Evolutionary conservation across 2,329 filamentous ascomycete genomes (phyloP), one percentile per base, ranked within the genome.

Genomic region (Sphaerulina musiva): DNA sequence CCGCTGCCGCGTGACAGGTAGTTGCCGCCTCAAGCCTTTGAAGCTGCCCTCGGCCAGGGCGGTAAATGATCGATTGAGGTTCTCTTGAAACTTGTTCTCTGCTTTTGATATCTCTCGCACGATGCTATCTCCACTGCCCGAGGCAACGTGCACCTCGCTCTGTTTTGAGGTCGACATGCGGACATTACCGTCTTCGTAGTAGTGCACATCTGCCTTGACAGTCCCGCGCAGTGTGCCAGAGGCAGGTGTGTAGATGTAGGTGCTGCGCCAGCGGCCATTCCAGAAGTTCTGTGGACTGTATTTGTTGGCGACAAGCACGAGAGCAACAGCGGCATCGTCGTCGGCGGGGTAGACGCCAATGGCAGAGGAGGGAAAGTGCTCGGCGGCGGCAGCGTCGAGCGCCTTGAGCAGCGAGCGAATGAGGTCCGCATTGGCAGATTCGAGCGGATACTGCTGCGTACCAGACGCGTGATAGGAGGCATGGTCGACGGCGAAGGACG

Each of bases 161-260:
- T 86, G 77, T 75, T 96, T 96, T 67, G 82, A 85, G n/a, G 93
- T 96, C 59, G 92, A 79, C 56, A 98, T 80, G 2, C 93, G 86
- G 54, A 98, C 93, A 69, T 98, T 98, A 59, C 93, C 93, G 69
- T 98, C 95, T 75, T 98, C 93, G 76, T 98, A 98, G 79, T 98
- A 98, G 78, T 98, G 93, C 48, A 98, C 92, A 64, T 97, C 91
- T 51, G 96, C 88, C 71, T 92, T 89, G 72, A 97, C 84, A 55
- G 79, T 83, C 64, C 93, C 93, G 38, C 84, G 83, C 42, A 97
- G 76, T 46, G 77, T 77, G 60, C 78, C 78, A 1, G 81, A 80
- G n/a, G 83, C 76, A 0, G 90, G 84, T 59, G 85, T 80, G 72
- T 87, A 86, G 65, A 86, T 80, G 76, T 97, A 97, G 50, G 86